Percentiles rank a stretch among this genome's conserved stretches.
These are phyloP conservation scores for Dactylonectria macrodidyma DNA, from an alignment of 2,329 filamentous ascomycete species.

Conservation along the genomic window DNA sequence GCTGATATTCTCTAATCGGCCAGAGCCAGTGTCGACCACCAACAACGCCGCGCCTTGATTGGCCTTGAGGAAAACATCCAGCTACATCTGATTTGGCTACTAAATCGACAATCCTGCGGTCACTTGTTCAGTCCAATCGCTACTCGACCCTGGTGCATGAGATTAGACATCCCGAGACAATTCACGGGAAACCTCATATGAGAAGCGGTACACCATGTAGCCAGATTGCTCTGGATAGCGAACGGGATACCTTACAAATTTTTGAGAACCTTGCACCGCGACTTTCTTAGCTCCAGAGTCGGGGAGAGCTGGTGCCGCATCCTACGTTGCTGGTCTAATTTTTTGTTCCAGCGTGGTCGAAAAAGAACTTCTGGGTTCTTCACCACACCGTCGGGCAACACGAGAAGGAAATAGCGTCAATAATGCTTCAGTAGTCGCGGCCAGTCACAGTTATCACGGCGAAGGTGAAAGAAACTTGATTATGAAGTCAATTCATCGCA, in stretches of 20 bases:
- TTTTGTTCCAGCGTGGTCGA: slow-evolving; percentile 10
- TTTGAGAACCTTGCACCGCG: too few species aligned
- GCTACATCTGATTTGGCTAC: too few species aligned
- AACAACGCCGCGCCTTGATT: slow-evolving; percentile 26
- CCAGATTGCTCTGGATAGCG: too few species aligned
- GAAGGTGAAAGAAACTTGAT: slow-evolving; percentile 45
- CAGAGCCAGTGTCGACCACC: slow-evolving; percentile 82
- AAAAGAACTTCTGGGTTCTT: slow-evolving; percentile 23
- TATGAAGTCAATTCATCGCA: slow-evolving; percentile 52
- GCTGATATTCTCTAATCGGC: slow-evolving; percentile 85
- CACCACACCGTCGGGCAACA: slow-evolving; percentile 12
- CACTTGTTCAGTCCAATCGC: too few species aligned
- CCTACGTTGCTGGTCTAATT: slow-evolving; percentile 23
- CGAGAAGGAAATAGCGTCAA: background rate
- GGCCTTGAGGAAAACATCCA: too few species aligned
- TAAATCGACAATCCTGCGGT: too few species aligned
- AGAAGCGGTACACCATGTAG: too few species aligned
- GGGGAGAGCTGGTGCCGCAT: slow-evolving; percentile 20
- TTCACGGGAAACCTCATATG: too few species aligned
- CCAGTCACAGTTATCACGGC: slow-evolving; percentile 32
- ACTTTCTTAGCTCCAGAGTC: too few species aligned
- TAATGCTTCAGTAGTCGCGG: slow-evolving; percentile 12
- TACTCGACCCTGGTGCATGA: too few species aligned
- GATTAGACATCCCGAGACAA: too few species aligned
- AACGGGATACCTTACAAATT: too few species aligned